Evolutionary conservation across 192 early-diverging fungal genomes (phyloP).

Genomic region (Chytriomyces sp.): DNA sequence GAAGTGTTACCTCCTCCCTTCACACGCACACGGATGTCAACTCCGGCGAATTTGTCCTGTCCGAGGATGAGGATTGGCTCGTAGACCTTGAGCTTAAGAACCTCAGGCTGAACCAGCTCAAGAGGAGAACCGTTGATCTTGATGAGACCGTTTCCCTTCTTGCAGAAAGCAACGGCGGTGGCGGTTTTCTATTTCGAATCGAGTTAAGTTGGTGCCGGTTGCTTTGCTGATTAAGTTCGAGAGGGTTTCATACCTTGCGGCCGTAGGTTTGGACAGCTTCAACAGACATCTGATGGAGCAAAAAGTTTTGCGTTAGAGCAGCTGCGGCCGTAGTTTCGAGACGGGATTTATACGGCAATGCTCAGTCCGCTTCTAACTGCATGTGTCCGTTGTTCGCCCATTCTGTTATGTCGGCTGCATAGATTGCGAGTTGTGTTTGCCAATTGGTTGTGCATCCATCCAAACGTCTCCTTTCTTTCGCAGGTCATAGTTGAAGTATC

Average conservation of each 20-base stretch:
- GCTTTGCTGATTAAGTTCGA: neutral
- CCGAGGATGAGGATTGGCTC: conserved; percentile 96
- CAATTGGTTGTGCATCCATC: no score
- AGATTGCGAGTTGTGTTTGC: no score
- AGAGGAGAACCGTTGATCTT: conserved; percentile 97
- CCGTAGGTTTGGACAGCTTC: conserved; percentile 81
- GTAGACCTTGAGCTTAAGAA: conserved; percentile 97
- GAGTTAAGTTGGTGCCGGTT: neutral
- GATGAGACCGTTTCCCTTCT: conserved; percentile 96
- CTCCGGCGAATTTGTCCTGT: conserved; percentile 92
- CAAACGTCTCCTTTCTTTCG: no score
- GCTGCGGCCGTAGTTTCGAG: no score
- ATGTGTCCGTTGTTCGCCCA: no score
- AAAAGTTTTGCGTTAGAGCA: no score
- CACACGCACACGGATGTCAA: conserved; percentile 97
- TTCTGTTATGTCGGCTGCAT: no score
- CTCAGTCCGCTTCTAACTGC: no score
- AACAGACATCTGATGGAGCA: conserved; percentile 42
- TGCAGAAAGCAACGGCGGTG: conserved; percentile 98
- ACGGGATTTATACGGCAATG: no score
- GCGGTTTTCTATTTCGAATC: conserved; percentile 84
- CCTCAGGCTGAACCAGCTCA: conserved; percentile 95
- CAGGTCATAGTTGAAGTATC: no score
- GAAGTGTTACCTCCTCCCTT: conserved; percentile 97
- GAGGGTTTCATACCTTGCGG: conserved; percentile 61